phyloP scores from a whole-genome alignment of 805 yeast genomes.

The Suhomyces xylopsoci region DNA sequence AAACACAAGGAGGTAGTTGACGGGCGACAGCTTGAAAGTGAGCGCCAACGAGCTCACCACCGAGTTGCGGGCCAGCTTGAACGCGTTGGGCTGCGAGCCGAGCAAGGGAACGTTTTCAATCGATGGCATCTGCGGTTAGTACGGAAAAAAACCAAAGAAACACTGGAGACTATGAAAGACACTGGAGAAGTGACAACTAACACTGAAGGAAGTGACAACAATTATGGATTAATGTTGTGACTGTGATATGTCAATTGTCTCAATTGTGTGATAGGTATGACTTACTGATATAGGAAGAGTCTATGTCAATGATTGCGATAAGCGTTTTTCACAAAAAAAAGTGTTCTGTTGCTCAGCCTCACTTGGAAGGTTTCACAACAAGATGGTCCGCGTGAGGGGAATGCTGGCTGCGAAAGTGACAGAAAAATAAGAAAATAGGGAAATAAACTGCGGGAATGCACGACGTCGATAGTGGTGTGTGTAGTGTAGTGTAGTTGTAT shows the following conservation, averaged over 20 bases:
- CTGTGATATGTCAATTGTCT: no score
- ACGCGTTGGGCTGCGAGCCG: constrained; percentile 1
- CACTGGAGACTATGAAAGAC: no score
- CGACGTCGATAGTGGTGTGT: no score
- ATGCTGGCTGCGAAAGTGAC: not conserved
- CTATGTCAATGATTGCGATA: not conserved
- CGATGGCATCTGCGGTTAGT: constrained; percentile 1
- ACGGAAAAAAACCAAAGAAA: no score
- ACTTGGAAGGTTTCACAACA: no score
- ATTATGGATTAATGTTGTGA: no score
- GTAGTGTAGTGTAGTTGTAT: no score
- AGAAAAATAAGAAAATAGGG: not conserved
- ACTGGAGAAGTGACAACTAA: no score
- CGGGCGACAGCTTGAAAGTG: constrained; percentile 56
- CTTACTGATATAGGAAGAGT: not conserved
- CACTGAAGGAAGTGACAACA: no score
- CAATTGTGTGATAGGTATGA: no score
- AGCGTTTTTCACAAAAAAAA: not conserved
- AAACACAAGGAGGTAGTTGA: constrained; percentile 72
- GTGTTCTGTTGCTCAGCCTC: not conserved
- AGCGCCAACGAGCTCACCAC: constrained; percentile 16
- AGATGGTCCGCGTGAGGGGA: not conserved
- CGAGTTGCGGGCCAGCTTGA: constrained; percentile 2
- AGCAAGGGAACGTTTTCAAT: constrained; percentile 3
- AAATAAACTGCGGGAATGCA: no score